Base-by-base conservation (phyloP, 2,329 filamentous ascomycete species). In the Ceratocystis harringtonii region DNA sequence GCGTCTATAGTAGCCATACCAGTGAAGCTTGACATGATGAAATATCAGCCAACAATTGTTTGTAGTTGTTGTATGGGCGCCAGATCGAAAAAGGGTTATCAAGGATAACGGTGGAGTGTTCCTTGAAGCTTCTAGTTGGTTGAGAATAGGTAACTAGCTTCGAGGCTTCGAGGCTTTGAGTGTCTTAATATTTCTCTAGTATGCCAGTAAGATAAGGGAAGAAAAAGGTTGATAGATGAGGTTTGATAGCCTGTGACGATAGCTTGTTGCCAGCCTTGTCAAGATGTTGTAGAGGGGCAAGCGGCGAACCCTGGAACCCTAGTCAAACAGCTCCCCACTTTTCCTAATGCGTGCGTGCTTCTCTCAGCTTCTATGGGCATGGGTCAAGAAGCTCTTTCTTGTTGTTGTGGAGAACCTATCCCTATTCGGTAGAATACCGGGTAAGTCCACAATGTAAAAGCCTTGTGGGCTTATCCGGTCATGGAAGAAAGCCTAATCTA, bases 241-340 rank as follows among this genome's bases (percentile, higher is more conserved):
- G 36, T 4, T 41, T 41, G 36, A 41, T 41, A 17, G 48, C 15
- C 19, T 28, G 61, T 65, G 63, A 50, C 63, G 63, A 61, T 65
- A 64, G 52, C 55, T 65, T 17, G 63, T 65, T 61, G 63, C 32
- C 62, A 65, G 63, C 63, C 63, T 65, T 65, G 57, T 41, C 19
- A 15, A 48, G 22, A 62, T n/a, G 61, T 10, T 45, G 36, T 44
- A 22, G 32, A 44, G 48, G 45, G 48, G 50, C 50, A 57, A 22
- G 8, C 50, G 3, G 36, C 36, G 36, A 41, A 41, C 36, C 36
- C 36, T 28, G 3, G 1, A 55, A 57, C 62, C 48, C 48, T 44
- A 64, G 44, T 41, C 2, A 30, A n/a, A 28, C 2, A 57, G 36
- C 62, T 57, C 32, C 22, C 50, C 48, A 62, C 61, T 52, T 52